Percentiles rank a stretch among this genome's conserved stretches.
Evolutionary conservation across 148 eudicot genomes (phyloP).

Genomic region (Silene latifolia): DNA sequence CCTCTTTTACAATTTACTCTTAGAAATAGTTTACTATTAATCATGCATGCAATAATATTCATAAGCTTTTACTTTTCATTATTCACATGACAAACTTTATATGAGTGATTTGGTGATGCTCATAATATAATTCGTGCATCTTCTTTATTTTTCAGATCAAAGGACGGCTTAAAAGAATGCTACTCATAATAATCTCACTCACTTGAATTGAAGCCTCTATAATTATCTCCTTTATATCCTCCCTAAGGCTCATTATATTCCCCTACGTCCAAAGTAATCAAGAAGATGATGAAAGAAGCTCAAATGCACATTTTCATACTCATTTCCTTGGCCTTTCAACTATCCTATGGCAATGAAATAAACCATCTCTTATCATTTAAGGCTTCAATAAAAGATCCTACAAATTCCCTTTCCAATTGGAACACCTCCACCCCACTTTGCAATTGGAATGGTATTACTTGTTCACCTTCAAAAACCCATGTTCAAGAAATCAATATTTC

Average conservation of each 20-base stretch:
- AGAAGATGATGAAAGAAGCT: conserved; percentile 17
- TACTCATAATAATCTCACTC: conserved; percentile 28
- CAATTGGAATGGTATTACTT: conserved; percentile 59
- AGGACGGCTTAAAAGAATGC: conserved; percentile 24
- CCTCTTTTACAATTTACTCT: too few relatives aligned
- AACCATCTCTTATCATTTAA: conserved; percentile 54
- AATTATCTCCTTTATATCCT: neutral
- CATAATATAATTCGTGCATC: conserved; percentile 10
- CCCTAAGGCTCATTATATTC: neutral
- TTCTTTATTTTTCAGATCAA: conserved; percentile 26
- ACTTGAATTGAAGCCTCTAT: neutral
- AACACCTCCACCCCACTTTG: conserved; percentile 46
- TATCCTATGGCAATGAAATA: conserved; percentile 32
- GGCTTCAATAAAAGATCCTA: conserved; percentile 50
- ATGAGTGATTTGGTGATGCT: conserved; percentile 13
- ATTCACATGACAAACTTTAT: conserved; percentile 22
- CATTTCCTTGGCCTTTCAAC: conserved; percentile 15
- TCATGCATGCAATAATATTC: conserved; percentile 3
- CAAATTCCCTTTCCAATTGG: conserved; percentile 61
- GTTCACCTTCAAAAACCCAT: conserved; percentile 38
- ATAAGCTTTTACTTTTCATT: conserved; percentile 21
- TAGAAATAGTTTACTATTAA: neutral
- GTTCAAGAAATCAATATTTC: conserved; percentile 51
- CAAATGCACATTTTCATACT: conserved; percentile 12
- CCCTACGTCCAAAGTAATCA: conserved; percentile 15